Evolutionary conservation across 345 rosid genomes (phyloP), one percentile per base, ranked within the genome.

Genomic region (Geranium brycei): DNA sequence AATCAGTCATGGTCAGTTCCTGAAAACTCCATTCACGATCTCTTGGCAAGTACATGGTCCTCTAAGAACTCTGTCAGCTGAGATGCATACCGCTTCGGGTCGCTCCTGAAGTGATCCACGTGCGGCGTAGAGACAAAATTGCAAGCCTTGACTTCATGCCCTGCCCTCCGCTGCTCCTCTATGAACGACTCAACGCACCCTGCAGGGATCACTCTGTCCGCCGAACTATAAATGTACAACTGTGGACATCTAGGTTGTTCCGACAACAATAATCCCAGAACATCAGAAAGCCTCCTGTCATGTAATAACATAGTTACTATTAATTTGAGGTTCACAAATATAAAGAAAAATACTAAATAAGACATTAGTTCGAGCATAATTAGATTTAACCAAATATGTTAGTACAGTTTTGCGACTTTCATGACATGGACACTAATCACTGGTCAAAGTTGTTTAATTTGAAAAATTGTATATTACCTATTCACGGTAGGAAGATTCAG

Each of bases 71-170:
- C 84, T 78, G 73, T 84, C 53, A 95, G 96, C 79, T 91, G 86
- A 56, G 77, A 68, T 0, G 89, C 77, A 67, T 91, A 95, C 4
- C 78, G 81, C 67, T 87, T 75, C 1, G 99, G 99, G 75, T 95
- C 95, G 75, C 82, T 91, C 70, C 99, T 78, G 68, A 87, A 95
- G 76, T 95, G 99, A 77, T 95, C 99, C 0, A 95, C 97, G 41
- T 95, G 99, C 8, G 99, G 99, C 7, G 99, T 86, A 7, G 91
- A 84, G 65, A 91, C 82, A 76, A 95, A 95, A 81, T 95, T 84
- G 82, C 99, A 91, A 16, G 95, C 84, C 71, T 81, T 76, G 69
- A 93, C 99, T 80, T 84, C 81, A 1, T 66, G 88, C 53, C 99
- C 99, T 0, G 82, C 82, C 75, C 67, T 81, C 79, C 81, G 78